Evolutionary conservation across 495 filamentous ascomycete species (phyloP), one percentile per base, ranked within the genome.

Genomic region (Tuber aestivum): DNA sequence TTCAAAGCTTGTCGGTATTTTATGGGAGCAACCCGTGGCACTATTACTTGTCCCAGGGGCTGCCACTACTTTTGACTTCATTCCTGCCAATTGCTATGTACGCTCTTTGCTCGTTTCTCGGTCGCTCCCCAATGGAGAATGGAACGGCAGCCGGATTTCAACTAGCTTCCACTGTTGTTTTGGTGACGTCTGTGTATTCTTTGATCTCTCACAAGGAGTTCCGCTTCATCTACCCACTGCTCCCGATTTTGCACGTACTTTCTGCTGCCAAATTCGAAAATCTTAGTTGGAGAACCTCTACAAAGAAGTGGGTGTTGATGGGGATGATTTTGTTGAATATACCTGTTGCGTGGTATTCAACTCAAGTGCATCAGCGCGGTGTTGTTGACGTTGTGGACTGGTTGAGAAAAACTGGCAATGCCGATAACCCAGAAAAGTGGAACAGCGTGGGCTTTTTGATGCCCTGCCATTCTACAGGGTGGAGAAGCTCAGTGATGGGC

Each of bases 391-490:
- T 95, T 32, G 84, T 94, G 65, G 83, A 87, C 56, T 94, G 92
- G 82, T 88, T 99, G 41, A 90, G 95, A 35, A 73, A 50, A 21
- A 81, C 79, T 69, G 72, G 70, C 21, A 41, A 45, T 27, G 56
- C 40, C 8, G 76, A 77, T 16, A 41, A 8, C 27, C 78, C 86
- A 23, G 90, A 93, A 70, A 69, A 82, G 48, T 85, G 87, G 42
- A 90, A 91, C 41, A 93, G 93, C 50, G 91, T 90, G 10, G 93
- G 91, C 6, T 97, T 98, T 84, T 87, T 99, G n/a, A 97, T 95
- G 87, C 95, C 96, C 23, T 99, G 95, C 84, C 96, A 99, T 86
- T 92, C 92, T 78, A 97, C 94, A 14, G 95, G 95, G n/a, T 99
- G 95, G 96, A 92, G 93, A 75, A 92, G 91, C 9, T 93, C 94